Evolutionary conservation across 2,329 filamentous ascomycete species (phyloP).

Genomic region (Aspergillus sojae): DNA sequence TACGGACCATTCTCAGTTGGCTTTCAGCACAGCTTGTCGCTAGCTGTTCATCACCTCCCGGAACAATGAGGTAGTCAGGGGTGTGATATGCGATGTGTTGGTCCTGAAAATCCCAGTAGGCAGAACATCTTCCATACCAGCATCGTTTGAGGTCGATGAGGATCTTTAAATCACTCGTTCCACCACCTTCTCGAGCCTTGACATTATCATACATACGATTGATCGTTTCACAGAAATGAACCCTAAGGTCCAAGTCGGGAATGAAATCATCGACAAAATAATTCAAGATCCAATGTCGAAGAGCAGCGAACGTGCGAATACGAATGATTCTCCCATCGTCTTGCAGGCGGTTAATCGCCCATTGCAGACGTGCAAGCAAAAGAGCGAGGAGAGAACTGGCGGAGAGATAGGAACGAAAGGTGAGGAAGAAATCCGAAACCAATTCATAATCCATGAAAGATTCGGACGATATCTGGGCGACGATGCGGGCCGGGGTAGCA

Average conservation of each 20-base stretch:
- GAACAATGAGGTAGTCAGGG: slow-evolving; percentile 68
- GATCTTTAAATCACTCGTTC: slow-evolving; percentile 76
- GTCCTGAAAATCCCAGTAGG: slow-evolving; percentile 82
- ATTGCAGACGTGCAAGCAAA: slow-evolving; percentile 80
- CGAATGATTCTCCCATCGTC: slow-evolving; percentile 92
- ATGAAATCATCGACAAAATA: slow-evolving; percentile 97
- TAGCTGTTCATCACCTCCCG: slow-evolving; percentile 64
- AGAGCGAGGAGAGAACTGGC: slow-evolving; percentile 76
- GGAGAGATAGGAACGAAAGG: slow-evolving; percentile 84
- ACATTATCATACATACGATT: slow-evolving; percentile 64
- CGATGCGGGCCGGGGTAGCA: slow-evolving; percentile 84
- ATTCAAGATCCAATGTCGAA: slow-evolving; percentile 96
- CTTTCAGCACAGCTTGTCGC: slow-evolving; percentile 32
- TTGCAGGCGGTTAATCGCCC: slow-evolving; percentile 79
- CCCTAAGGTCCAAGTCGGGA: slow-evolving; percentile 70
- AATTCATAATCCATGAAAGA: slow-evolving; percentile 96
- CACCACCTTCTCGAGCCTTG: slow-evolving; percentile 53
- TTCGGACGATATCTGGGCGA: slow-evolving; percentile 95
- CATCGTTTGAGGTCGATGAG: slow-evolving; percentile 94
- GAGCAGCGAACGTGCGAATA: slow-evolving; percentile 90
- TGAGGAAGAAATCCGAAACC: slow-evolving; percentile 96
- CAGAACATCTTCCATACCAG: slow-evolving; percentile 86
- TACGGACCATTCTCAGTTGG: slow-evolving; percentile 22
- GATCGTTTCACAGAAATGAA: slow-evolving; percentile 77
- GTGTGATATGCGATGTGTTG: slow-evolving; percentile 61